Evolutionary conservation across 2,329 filamentous ascomycete genomes (phyloP), one percentile per base, ranked within the genome.

Genomic region (Sphaerulina vaccinii): DNA sequence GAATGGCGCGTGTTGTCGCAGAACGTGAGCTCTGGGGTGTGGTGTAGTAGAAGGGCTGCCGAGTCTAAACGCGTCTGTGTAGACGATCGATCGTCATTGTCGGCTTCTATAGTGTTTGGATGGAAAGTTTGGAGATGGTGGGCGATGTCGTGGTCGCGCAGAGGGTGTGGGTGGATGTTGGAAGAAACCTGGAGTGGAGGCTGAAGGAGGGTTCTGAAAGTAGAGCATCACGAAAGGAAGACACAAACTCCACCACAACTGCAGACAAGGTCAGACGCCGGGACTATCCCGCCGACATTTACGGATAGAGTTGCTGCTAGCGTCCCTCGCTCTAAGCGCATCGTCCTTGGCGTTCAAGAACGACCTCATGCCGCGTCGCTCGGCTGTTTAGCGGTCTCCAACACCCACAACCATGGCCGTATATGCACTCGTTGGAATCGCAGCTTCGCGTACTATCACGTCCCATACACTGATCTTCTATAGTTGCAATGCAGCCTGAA

Each of bases 141-240:
- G 45, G 40, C 33, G 44, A 36, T 45, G 35, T 38, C 35, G 51
- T 49, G 51, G 38, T 39, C 33, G 39, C 21, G 51, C 21, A 10
- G 42, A 24, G 15, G 24, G 36, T 40, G 44, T 16, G 18, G 18
- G 43, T 47, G 50, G 32, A 16, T 43, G 65, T 91, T 84, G 76
- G 96, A 96, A 73, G 88, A 33, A 40, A 13, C 24, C 15, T 49
- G 37, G 18, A 19, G 9, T 16, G 16, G 45, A 43, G 37, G 44
- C 23, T 16, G 33, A 49, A n/a, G n/a, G 36, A 39, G 32, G 49
- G 33, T 27, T 40, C 32, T 40, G 35, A n/a, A 23, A 41, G 38
- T 8, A 21, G 18, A 21, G 19, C 37, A 16, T 37, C 11, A 3
- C 10, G 27, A 32, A 10, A 11, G 27, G 27, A 32, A 32, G 27